Evolutionary conservation across 148 eudicot genomes (phyloP), one percentile per base, ranked within the genome.

Genomic region (Camellia lanceoleosa): DNA sequence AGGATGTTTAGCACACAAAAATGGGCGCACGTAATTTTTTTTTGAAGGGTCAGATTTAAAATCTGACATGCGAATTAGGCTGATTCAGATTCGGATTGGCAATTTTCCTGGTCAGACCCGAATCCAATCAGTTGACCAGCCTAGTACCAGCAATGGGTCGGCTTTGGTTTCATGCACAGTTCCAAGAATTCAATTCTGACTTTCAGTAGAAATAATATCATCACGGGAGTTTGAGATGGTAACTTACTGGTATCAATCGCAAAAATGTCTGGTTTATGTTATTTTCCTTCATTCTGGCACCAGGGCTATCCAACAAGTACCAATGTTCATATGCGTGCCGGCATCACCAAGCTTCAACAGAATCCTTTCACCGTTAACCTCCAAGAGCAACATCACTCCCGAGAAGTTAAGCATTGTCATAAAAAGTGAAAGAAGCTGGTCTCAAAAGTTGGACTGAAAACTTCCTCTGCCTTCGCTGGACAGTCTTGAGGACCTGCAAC

Each of bases 281-380:
- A 51, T 73, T 64, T 15, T 15, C 14, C 52, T 54, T 46, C 76
- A 16, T 66, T 47, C 51, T 23, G 5, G 65, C 55, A 18, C 11
- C 81, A 87, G 93, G 87, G 18, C 71, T 91, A 80, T 63, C 94
- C 97, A 30, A 84, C 94, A 1, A 94, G 97, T 80, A 84, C 77
- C 54, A 62, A 30, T 91, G 73, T 92, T 94, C 63, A 19, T 94
- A 12, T 88, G 91, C 44, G 79, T 90, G 3, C 93, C 93, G 78
- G 80, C 66, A 80, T 94, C 76, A 91, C 94, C 63, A 89, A 83
- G 83, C 87, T 91, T 23, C 95, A 94, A 82, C 91, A 93, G 95
- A 97, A 94, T 80, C 98, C 98, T 56, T 94, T 89, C 67, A 87
- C 91, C 0, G 23, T 94, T 51, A 91, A 30, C 73, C 55, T 94